Evolutionary conservation across 371 early-diverging fungal species (phyloP), one percentile per base, ranked within the genome.

Genomic region (Dichotomocladium elegans): DNA sequence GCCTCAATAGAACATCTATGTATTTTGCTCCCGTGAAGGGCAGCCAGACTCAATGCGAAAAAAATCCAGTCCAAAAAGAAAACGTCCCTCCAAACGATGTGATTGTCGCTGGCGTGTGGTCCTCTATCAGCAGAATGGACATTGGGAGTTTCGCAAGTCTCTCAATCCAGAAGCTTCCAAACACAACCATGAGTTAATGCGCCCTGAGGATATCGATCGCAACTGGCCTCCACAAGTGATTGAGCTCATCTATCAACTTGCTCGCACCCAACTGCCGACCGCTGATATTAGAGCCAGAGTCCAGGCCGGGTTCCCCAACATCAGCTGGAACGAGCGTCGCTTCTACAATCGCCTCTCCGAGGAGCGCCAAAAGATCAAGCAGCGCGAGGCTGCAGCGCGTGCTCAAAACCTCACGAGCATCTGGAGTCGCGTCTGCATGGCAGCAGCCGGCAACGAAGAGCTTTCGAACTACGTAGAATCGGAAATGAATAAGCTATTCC

Each of bases 261-360:
- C 77, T 60, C 60, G 81, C 22, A 70, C 49, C 62, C 54, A 70
- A n/a, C 62, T 81, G 44, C 58, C 76, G 12, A 83, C 83, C 0
- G 66, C 75, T 15, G 83, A 83, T 25, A 80, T 81, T 19, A 67
- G 83, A 15, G 64, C 61, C 14, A 59, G 68, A 4, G 77, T 83
- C 45, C 74, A 77, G 56, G 67, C 59, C 6, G 79, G 74, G 31
- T 83, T 80, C 51, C 77, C 81, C 3, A 64, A 73, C 41, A 62
- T 81, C 19, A 66, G 71, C n/a, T 83, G 83, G 83, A 82, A 83
- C 35, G 83, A 83, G 31, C 75, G 83, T 41, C 66, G 83, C 1
- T 83, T 83, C 55, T 83, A 83, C 35, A 83, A 83, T 57, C 68
- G 83, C 12, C 53, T 83, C 19, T 77, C 81, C 12, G 83, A 83